These are phyloP conservation scores for Neofusicoccum umdonicola DNA, from an alignment of 2,329 filamentous ascomycete species.

Conservation along the genomic window DNA sequence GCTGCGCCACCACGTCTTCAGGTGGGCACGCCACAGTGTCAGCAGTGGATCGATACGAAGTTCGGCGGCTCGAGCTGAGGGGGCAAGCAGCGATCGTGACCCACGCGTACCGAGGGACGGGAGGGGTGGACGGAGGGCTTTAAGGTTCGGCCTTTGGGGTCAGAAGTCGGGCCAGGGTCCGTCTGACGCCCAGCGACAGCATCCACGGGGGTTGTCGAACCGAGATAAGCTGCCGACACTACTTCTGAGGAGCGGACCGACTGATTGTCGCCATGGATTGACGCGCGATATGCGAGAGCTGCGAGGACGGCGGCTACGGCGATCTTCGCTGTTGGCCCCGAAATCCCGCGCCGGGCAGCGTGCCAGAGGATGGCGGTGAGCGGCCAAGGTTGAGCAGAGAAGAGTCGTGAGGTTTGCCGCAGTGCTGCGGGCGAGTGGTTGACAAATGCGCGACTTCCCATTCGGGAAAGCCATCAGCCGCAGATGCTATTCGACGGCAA, in stretches of 20 bases:
- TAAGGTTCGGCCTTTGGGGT: neutral
- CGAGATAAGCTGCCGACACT: conserved; percentile 3
- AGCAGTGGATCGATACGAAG: neutral
- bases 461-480: neutral
- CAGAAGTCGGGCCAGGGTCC: neutral
- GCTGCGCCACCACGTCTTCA: neutral
- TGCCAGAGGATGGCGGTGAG: neutral
- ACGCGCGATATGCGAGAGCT: neutral
- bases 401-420: neutral
- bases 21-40: neutral
- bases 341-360: neutral
- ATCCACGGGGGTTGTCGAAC: neutral
- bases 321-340: conserved; percentile 3
- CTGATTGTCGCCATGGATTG: neutral
- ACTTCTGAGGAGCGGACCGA: conserved; percentile 7
- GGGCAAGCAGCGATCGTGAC: too few relatives aligned
- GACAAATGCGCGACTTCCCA: neutral
- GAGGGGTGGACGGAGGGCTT: neutral
- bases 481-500: neutral
- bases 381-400: neutral
- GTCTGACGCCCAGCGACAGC: neutral
- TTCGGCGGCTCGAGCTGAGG: neutral
- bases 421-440: neutral
- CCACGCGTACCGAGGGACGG: neutral
- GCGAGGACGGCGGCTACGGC: neutral